Percentiles rank a stretch among this genome's conserved stretches.
phyloP scores from a whole-genome alignment of 1,284 basidiomycete genomes.

The Rhizoctonia solani region DNA sequence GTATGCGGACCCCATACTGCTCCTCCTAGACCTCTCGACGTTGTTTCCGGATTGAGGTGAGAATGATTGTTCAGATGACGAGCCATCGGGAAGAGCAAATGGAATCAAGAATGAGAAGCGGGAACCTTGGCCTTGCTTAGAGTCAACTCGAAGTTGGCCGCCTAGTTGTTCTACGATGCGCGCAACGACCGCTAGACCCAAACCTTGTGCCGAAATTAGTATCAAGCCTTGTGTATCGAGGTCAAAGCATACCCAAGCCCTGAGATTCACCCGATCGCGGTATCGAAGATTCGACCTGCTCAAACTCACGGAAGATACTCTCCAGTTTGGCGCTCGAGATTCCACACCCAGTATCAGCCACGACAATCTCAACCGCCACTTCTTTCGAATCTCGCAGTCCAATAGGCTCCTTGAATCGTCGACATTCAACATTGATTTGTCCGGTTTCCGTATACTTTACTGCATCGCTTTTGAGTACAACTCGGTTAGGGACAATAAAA shows the following conservation, averaged over 20 bases:
- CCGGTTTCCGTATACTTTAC: constrained; percentile 79
- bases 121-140: constrained; percentile 69
- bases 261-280: constrained; percentile 47
- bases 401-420: constrained; percentile 57
- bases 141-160: constrained; percentile 81
- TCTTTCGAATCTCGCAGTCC: constrained; percentile 54
- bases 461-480: constrained; percentile 40
- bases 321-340: constrained; percentile 75
- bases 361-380: constrained; percentile 70
- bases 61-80: constrained; percentile 21
- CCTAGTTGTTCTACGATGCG: constrained; percentile 81
- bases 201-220: constrained; percentile 49
- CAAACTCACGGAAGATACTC: constrained; percentile 84
- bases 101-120: constrained; percentile 74
- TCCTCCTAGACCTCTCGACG: constrained; percentile 20
- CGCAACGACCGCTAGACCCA: constrained; percentile 80
- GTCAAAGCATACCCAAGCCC: constrained; percentile 55
- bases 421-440: constrained; percentile 66
- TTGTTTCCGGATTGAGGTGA: constrained; percentile 7
- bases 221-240: background rate
- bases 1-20: constrained; percentile 24
- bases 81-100: constrained; percentile 49
- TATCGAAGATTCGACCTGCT: constrained; percentile 70
- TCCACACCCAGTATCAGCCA: constrained; percentile 80
- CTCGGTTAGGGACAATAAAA: background rate